A percentile compares a stretch with the other conserved stretches of the same genome.
Conservation (phyloP, 139 green algal species). For the Nannochloris sp. region DNA sequence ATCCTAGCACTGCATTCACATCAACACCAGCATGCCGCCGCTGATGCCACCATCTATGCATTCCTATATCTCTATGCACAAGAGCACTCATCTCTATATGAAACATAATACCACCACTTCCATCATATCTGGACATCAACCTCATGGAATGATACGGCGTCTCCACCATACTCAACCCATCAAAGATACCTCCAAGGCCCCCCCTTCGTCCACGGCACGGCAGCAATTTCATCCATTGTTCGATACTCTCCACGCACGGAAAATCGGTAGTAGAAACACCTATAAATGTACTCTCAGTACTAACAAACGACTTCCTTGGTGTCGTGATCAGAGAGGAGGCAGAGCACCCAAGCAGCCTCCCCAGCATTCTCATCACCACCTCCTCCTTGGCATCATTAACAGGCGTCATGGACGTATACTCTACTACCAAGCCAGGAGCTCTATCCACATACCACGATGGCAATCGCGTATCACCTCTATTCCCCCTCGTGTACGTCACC, state of each 20-base stretch:
- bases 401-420: neutral
- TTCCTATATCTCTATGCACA: neutral
- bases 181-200: constrained; percentile 12
- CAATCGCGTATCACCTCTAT: neutral
- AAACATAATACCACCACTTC: neutral
- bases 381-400: neutral
- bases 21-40: neutral
- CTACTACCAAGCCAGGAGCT: neutral
- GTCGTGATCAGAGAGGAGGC: neutral
- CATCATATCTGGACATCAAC: neutral
- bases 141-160: neutral
- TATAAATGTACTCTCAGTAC: constrained; percentile 30
- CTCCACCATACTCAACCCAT: neutral
- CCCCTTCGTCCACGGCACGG: constrained; percentile 63
- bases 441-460: neutral
- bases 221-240: constrained; percentile 82
- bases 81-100: neutral
- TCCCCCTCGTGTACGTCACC: neutral
- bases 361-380: constrained; percentile 4
- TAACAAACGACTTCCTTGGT: neutral
- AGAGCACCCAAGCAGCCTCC: neutral
- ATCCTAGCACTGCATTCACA: neutral
- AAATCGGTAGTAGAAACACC: constrained; percentile 61
- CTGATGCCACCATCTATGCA: neutral
- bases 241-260: constrained; percentile 85